A percentile compares a stretch with the other conserved stretches of the same genome.
These are phyloP conservation scores for Talaromyces ruber DNA, from an alignment of 495 filamentous ascomycete genomes.

Conservation along the genomic window DNA sequence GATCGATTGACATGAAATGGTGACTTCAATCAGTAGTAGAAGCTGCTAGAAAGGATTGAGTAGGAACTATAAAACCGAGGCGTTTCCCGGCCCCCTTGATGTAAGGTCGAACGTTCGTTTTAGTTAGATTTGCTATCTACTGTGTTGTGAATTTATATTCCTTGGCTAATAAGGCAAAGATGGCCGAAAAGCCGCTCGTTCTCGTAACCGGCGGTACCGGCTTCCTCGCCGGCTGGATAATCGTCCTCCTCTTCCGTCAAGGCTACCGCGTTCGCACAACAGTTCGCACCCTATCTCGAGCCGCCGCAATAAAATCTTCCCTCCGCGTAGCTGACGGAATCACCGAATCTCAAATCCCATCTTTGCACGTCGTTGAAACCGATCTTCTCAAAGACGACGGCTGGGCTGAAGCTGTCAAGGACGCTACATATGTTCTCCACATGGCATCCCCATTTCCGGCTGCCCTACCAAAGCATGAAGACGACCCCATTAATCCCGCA, in stretches of 20 bases:
- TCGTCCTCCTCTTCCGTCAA: neutral
- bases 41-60: neutral
- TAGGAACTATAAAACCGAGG: neutral
- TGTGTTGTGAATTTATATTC: too few relatives aligned
- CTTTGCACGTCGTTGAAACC: constrained; percentile 17
- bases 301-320: neutral
- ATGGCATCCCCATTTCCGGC: constrained; percentile 1
- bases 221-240: constrained; percentile 2
- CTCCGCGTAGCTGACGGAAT: neutral
- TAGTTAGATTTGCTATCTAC: too few relatives aligned
- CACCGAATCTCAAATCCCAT: neutral
- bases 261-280: constrained; percentile 2
- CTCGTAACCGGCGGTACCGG: constrained; percentile 3
- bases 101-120: neutral
- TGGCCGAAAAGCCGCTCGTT: neutral
- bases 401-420: constrained; percentile 1
- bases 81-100: neutral
- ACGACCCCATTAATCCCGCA: constrained; percentile 1
- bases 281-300: neutral
- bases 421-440: neutral
- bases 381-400: constrained; percentile 21
- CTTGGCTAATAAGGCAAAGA: neutral
- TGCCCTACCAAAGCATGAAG: constrained; percentile 3
- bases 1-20: neutral
- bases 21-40: neutral